Base-by-base conservation (phyloP, 2,329 filamentous ascomycete genomes). In the Aspergillus niger region DNA sequence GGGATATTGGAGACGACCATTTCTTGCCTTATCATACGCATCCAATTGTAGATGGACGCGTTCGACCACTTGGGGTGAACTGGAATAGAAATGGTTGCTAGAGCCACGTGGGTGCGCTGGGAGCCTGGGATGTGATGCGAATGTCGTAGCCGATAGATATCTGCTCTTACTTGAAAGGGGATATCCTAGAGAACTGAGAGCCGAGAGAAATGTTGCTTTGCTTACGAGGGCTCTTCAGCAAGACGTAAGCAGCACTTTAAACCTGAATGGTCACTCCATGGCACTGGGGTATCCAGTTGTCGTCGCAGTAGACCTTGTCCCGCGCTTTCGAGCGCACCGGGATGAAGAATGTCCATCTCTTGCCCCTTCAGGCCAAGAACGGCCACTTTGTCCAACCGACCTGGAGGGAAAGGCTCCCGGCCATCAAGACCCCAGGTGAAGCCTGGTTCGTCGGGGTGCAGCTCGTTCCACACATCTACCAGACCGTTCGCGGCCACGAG, bases 401-500 rank as follows among this genome's bases (percentile, higher is more conserved):
- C 64, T 0, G 75, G 69, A 5, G 73, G 76, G 43, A 73, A 77
- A 2, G 55, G 56, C 28, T 69, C 57, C 30, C 71, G 65, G 2
- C 75, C 74, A 62, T 77, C 71, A 20, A 74, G 41, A 2, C 75
- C 74, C 77, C 77, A 79, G 2, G 76, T 79, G 60, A 70, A 75
- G 2, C 77, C 76, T 17, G 68, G 55, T 20, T 76, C 67, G 6
- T 59, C 59, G 0, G 70, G 66, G 24, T 63, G 69, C 15, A 78
- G 57, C 10, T 63, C 56, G 6, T 51, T 39, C 77, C 76, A 79
- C 5, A 68, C 74, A 62, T 80, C 77, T 0, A 70, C 52, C 8
- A 80, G 70, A 0, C 65, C 61, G 58, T 76, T 78, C 2, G 67
- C 64, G 11, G 60, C 55, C 0, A 80, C 60, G 5, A 78, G 67